phyloP scores from a whole-genome alignment of 805 yeast genomes.

The Brettanomyces bruxellensis region DNA sequence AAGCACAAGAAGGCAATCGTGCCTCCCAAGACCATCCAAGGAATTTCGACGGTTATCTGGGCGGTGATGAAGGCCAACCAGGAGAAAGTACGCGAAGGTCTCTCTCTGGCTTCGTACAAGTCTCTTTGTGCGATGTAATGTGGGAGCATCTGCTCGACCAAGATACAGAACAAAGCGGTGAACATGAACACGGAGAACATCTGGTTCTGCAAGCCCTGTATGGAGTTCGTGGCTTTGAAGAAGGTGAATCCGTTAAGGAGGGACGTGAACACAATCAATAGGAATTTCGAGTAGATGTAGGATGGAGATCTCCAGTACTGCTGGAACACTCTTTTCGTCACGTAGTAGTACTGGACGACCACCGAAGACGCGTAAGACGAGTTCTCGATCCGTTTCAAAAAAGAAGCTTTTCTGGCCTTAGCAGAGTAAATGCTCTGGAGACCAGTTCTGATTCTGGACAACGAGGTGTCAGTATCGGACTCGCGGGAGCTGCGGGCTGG shows the following conservation, averaged over 20 bases:
- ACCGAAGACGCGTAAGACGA: slow-evolving; percentile 35
- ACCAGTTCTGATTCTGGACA: too few species aligned
- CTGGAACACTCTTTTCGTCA: slow-evolving; percentile 38
- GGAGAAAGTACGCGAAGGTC: slow-evolving; percentile 57
- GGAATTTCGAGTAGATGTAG: slow-evolving; percentile 45
- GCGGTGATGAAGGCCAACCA: slow-evolving; percentile 56
- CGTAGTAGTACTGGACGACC: slow-evolving; percentile 30
- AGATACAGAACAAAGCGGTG: slow-evolving; percentile 41
- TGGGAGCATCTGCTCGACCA: slow-evolving; percentile 54
- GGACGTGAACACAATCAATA: slow-evolving; percentile 43
- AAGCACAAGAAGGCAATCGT: slow-evolving; percentile 48
- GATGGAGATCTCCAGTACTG: slow-evolving; percentile 57
- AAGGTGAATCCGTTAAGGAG: slow-evolving; percentile 59
- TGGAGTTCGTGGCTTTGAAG: slow-evolving; percentile 48
- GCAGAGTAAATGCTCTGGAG: too few species aligned
- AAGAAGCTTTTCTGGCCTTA: neutral
- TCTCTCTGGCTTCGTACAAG: slow-evolving; percentile 59
- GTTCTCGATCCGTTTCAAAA: slow-evolving; percentile 34
- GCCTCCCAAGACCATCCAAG: slow-evolving; percentile 50
- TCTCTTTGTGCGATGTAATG: slow-evolving; percentile 48
- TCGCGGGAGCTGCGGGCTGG: too few species aligned
- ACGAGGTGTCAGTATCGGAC: too few species aligned
- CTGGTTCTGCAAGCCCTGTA: slow-evolving; percentile 69
- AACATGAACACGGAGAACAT: slow-evolving; percentile 68
- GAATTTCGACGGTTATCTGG: slow-evolving; percentile 53